Base-by-base conservation (phyloP, 805 yeast species). In the Wickerhamiella sorbophila region DNA sequence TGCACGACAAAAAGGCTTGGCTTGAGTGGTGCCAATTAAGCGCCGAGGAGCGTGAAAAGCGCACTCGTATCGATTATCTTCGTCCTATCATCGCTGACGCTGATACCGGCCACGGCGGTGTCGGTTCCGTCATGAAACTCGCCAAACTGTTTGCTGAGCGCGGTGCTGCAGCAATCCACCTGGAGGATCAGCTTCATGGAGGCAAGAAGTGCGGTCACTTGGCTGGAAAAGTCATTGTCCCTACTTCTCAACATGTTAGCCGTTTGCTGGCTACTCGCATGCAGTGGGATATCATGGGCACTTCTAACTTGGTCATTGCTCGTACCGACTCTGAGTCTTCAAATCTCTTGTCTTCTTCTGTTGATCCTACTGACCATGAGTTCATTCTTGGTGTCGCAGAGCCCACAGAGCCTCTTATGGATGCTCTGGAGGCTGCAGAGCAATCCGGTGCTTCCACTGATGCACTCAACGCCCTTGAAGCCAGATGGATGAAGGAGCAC, bases 81-180 rank as follows among this genome's bases (percentile, higher is more conserved):
- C 63, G 72, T 43, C 81, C 81, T 14, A 74, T 75, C 40, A 69
- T 75, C 47, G 81, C 81, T 3, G 81, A 75, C 53, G 81, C 71
- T 2, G 81, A 75, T 48, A 75, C 77, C 50, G 81, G 81, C 3
- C 79, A 74, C 53, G 81, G 81, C 16, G 78, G 79, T 10, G 57
- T 68, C 12, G 70, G 75, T 2, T 66, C 79, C 0, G 76, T 75
- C 3, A 75, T 75, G 81, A 75, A 75, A 52, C 57, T 74, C 42
- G 77, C 80, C 19, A 75, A 76, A 52, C 54, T 74, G 39, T 75
- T 75, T 60, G 79, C 77, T n/a, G 80, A 75, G 54, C 64, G 65
- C 17, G 81, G 81, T 19, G 79, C 81, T 3, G 75, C 79, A 1
- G 79, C 72, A n/a, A 70, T 75, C 38, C 81, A 75, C 53, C 57